Conservation (phyloP, 176 grass and related monocot species). For the Ananas comosus region DNA sequence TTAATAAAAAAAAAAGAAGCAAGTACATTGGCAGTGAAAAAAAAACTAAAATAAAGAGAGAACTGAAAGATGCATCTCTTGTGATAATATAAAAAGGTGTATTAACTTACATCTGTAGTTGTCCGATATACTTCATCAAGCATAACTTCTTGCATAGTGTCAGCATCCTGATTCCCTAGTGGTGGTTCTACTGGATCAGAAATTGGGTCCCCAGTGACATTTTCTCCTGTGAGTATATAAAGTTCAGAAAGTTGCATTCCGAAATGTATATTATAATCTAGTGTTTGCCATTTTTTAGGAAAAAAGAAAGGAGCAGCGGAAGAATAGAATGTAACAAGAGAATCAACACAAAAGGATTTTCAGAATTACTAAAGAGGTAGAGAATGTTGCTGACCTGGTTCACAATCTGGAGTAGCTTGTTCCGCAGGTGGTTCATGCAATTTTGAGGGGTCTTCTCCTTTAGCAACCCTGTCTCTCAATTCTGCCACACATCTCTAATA, state of each 20-base stretch:
- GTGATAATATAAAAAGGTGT: not conserved
- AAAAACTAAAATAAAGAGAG: not conserved
- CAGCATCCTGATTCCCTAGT: conserved; percentile 24
- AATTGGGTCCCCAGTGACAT: conserved; percentile 9
- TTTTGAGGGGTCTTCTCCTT: conserved; percentile 66
- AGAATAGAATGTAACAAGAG: no score
- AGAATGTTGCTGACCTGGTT: conserved; percentile 21
- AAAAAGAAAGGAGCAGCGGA: no score
- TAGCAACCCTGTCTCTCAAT: conserved; percentile 61
- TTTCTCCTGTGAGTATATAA: conserved; percentile 13
- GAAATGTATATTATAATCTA: not conserved
- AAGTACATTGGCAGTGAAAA: not conserved
- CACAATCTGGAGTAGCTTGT: conserved; percentile 36
- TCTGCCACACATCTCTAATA: conserved; percentile 62
- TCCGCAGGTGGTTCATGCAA: conserved; percentile 45
- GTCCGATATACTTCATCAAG: conserved; percentile 59
- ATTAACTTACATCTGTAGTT: conserved; percentile 38
- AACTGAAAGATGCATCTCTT: not conserved
- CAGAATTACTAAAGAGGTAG: not conserved
- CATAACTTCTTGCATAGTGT: conserved; percentile 57
- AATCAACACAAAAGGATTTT: no score
- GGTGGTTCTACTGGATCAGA: conserved; percentile 25
- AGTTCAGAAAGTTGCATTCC: not conserved
- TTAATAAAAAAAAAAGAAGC: no score
- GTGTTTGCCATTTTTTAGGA: no score